phyloP scores from a whole-genome alignment of 768 basidiomycete species.

The Suillus bovinus region DNA sequence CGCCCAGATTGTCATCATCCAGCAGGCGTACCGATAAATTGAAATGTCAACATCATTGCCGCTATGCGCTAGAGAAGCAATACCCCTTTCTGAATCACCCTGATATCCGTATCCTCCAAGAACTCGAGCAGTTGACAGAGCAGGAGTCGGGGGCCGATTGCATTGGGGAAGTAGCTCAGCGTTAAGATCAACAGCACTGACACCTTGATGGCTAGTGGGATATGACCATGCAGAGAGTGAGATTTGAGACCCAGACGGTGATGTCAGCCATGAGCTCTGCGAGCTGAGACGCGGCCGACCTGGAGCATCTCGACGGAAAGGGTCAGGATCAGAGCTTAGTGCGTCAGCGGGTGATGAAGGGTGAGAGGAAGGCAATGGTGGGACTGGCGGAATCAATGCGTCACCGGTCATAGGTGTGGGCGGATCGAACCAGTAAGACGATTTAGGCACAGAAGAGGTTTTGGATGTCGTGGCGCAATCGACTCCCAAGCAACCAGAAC shows the following conservation, averaged over 20 bases:
- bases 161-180: constrained; percentile 40
- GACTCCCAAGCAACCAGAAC: constrained; percentile 16
- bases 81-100: constrained; percentile 57
- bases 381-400: constrained; percentile 53
- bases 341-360: constrained; percentile 43
- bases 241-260: constrained; percentile 54
- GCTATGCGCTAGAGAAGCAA: constrained; percentile 45
- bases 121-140: constrained; percentile 58
- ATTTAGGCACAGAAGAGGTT: constrained; percentile 44
- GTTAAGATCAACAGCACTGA: constrained; percentile 44
- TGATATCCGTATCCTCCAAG: constrained; percentile 69
- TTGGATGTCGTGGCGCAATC: constrained; percentile 30
- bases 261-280: constrained; percentile 75
- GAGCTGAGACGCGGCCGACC: constrained; percentile 56
- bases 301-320: constrained; percentile 59
- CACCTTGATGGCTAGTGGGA: constrained; percentile 44
- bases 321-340: constrained; percentile 54
- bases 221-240: constrained; percentile 71
- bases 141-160: constrained; percentile 52
- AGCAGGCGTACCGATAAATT: constrained; percentile 52
- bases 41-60: constrained; percentile 56
- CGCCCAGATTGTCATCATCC: constrained; percentile 68
- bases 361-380: constrained; percentile 58
- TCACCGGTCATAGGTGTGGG: constrained; percentile 44
- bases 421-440: constrained; percentile 63